Evolutionary conservation across 176 grass and related monocot species (phyloP), one percentile per base, ranked within the genome.

Genomic region (Rhynchospora breviuscula): DNA sequence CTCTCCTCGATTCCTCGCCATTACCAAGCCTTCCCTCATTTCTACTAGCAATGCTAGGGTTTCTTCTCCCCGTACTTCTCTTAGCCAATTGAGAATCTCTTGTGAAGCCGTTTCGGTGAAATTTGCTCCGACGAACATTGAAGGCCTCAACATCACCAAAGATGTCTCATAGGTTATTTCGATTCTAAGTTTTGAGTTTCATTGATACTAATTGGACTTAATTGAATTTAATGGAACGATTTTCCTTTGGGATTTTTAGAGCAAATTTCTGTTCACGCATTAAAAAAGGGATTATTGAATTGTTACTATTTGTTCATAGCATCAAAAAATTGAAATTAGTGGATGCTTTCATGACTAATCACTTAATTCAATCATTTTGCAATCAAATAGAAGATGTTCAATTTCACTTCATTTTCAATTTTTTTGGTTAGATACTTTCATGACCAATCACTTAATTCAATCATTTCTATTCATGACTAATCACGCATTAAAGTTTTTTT

Each of bases 71-170:
- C 52, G 49, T 43, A 26, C 68, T 33, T 67, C 62, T 13, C n/a
- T 35, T 64, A 49, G 7, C 23, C 84, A 23, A 46, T 59, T 64
- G 8, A 76, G 63, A 70, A 44, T 85, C 72, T 80, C 67, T 9
- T 90, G 92, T 73, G 81, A 94, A 54, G 91, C 92, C 47, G 66
- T 91, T 52, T 85, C 86, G 31, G 14, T 81, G 52, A 81, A 74
- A 51, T 31, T 61, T 35, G 80, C 21, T 70, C 85, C 63, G 3
- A 81, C 82, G 67, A 87, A 89, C 83, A 90, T 98, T 49, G 95
- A 93, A 74, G 95, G 89, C 57, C 95, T 95, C 82, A 94, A 90
- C 80, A 93, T 98, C 73, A 90, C 95, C 68, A 69, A 90, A 86
- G 80, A 98, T 78, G 92, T 98, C 49, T 91, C 91, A 6, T 90